phyloP scores from a whole-genome alignment of 2,329 filamentous ascomycete species.

The Aspergillus uvarum region DNA sequence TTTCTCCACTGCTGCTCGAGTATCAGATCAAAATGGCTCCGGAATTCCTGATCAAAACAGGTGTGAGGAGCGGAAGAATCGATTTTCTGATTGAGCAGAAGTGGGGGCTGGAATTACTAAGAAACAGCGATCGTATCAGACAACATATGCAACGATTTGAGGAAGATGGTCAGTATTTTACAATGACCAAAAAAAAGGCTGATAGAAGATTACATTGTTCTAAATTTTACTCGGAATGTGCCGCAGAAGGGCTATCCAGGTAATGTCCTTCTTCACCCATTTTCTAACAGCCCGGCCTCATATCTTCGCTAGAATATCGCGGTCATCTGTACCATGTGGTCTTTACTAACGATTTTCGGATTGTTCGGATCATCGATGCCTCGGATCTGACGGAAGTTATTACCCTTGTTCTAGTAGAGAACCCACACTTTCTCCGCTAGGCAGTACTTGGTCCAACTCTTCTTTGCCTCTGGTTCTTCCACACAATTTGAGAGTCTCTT shows the following conservation, averaged over 20 bases:
- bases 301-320: slow-evolving; percentile 9
- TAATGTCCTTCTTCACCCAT: slow-evolving; percentile 1
- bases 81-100: slow-evolving; percentile 15
- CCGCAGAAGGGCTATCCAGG: slow-evolving; percentile 9
- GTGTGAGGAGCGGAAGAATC: slow-evolving; percentile 13
- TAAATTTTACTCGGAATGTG: slow-evolving; percentile 6
- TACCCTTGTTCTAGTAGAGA: too few relatives aligned
- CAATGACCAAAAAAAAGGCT: slow-evolving; percentile 2
- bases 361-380: slow-evolving; percentile 9
- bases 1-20: too few relatives aligned
- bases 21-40: slow-evolving; percentile 9
- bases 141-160: slow-evolving; percentile 13
- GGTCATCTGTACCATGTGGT: slow-evolving; percentile 12
- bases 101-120: slow-evolving; percentile 16
- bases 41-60: slow-evolving; percentile 14
- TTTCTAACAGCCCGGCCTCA: background rate
- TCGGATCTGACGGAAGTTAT: slow-evolving; percentile 7
- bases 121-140: slow-evolving; percentile 12
- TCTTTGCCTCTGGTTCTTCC: too few relatives aligned
- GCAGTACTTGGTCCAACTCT: too few relatives aligned
- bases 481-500: too few relatives aligned
- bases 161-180: slow-evolving; percentile 11
- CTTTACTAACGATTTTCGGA: slow-evolving; percentile 10
- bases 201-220: slow-evolving; percentile 15
- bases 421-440: too few relatives aligned